Percentiles rank a stretch among this genome's conserved stretches.
phyloP scores from a whole-genome alignment of 1,139 yeast genomes.

The Geotrichum armillariae region DNA sequence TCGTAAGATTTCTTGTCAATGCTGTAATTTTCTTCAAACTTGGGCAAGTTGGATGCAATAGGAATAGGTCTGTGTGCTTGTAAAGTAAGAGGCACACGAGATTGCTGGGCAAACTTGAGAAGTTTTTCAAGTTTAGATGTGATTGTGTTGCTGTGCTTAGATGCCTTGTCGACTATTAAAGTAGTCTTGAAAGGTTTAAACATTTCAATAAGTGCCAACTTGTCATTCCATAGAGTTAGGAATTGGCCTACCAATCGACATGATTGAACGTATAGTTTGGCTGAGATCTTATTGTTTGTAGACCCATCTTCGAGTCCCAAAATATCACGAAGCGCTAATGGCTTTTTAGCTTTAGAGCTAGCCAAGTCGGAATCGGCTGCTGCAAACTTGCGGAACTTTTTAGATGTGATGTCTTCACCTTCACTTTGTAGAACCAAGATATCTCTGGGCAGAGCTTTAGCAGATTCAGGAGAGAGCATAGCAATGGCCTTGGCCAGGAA shows the following conservation, averaged over 20 bases:
- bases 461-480: constrained; percentile 20
- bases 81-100: constrained; percentile 72
- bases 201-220: constrained; percentile 62
- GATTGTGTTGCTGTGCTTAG: constrained; percentile 18
- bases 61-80: constrained; percentile 88
- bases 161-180: constrained; percentile 9
- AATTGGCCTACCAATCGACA: constrained; percentile 14
- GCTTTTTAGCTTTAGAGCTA: constrained; percentile 4
- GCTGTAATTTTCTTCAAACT: constrained; percentile 93
- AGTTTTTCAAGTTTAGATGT: constrained; percentile 49
- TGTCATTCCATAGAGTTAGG: constrained; percentile 58
- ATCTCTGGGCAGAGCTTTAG: constrained; percentile 19
- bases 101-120: constrained; percentile 49
- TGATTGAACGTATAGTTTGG: constrained; percentile 17
- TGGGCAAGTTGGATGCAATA: constrained; percentile 83
- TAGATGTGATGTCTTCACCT: constrained; percentile 13
- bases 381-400: constrained; percentile 17
- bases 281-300: constrained; percentile 4
- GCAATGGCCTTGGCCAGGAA: constrained; percentile 47
- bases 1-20: constrained; percentile 94
- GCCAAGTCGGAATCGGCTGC: constrained; percentile 7
- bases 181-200: constrained; percentile 41
- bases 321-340: constrained; percentile 17
- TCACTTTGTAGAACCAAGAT: constrained; percentile 17
- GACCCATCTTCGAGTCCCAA: constrained; percentile 5